phyloP scores from a whole-genome alignment of 2,329 filamentous ascomycete genomes.

The Fusarium paranaense region DNA sequence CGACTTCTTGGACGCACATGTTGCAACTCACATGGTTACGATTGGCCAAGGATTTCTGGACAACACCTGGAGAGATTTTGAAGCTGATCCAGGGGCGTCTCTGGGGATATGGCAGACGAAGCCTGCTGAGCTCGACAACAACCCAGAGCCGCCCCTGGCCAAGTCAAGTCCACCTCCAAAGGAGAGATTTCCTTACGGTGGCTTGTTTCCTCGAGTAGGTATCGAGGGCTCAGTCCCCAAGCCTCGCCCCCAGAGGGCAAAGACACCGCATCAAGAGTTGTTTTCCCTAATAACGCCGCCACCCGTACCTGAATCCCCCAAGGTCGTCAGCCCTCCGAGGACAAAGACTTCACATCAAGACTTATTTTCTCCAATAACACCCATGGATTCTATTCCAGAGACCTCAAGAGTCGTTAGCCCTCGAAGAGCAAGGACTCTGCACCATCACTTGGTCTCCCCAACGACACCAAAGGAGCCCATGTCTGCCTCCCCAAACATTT shows the following conservation, averaged over 20 bases:
- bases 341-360: background rate
- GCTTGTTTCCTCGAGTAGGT: background rate
- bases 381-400: background rate
- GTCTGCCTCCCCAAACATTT: background rate
- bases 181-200: background rate
- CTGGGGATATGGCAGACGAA: background rate
- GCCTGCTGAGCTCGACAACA: background rate
- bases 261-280: background rate
- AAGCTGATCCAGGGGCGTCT: background rate
- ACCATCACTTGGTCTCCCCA: background rate
- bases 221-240: background rate
- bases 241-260: background rate
- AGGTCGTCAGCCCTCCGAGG: background rate
- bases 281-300: background rate
- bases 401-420: background rate
- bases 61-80: background rate
- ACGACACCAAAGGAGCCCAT: background rate
- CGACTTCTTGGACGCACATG: background rate
- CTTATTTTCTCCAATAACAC: background rate
- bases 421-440: background rate
- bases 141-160: background rate
- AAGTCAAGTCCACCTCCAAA: background rate
- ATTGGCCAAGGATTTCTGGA: background rate
- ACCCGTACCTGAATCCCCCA: background rate
- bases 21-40: background rate